Base-by-base conservation (phyloP, 208 protist genomes). In the Trypanosoma platydactyli region DNA sequence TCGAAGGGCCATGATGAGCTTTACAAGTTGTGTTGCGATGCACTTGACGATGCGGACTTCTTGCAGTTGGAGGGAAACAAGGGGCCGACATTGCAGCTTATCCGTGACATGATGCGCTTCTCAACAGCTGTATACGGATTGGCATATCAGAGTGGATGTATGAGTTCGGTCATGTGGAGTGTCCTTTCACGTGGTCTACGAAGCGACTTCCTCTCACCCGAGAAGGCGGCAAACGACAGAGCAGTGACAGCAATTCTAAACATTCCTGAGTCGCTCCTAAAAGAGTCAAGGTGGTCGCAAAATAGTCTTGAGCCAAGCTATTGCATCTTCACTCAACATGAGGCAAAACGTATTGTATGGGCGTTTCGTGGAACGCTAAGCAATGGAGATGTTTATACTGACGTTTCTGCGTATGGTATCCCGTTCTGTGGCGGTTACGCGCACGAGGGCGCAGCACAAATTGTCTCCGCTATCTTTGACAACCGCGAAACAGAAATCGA, bases 91-190 rank as follows among this genome's bases (percentile, higher is more conserved):
- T 76, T 77, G 42, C 46, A 71, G 5, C 53, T 81, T 1, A 48
- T 89, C 18, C 80, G 80, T 48, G 68, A 87, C 24, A 60, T 54
- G 22, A 50, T 91, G 68, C 84, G 84, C 24, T 88, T 80, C 61
- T 81, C 84, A 1, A 82, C 76, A 7, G 84, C 84, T 11, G 81
- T 77, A 42, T 91, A 91, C 69, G 84, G 84, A 30, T 68, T 77
- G 35, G 58, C 68, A 25, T 90, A 86, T 67, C 71, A 74, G 9
- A 61, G 71, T 46, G 79, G 80, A 61, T 71, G 46, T 38, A 65
- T 90, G 42, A 79, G 76, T 13, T 78, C 74, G 18, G 64, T 79
- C 45, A 20, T 77, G 27, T 51, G 67, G 22, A 38, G 67, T 27
- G 55, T 80, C 15, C 46, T 53, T 0, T 51, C 18, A 12, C 65